These are phyloP conservation scores for Camelina neglecta DNA, from an alignment of 345 rosid genomes.

Conservation along the genomic window DNA sequence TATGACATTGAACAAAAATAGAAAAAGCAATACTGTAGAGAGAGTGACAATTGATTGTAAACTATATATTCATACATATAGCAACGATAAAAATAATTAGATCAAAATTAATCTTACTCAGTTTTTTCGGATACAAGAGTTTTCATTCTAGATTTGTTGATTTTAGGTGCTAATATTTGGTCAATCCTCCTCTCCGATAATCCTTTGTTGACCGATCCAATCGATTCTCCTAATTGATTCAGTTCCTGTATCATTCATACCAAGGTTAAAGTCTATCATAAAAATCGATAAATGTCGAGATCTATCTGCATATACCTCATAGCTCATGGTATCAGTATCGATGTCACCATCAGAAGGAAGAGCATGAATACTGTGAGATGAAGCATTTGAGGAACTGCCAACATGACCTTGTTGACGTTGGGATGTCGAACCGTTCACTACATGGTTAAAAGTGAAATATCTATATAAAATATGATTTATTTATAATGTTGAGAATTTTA, in stretches of 20 bases:
- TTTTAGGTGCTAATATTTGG: constrained; percentile 9
- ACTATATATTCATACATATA: not conserved
- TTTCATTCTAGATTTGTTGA: not conserved
- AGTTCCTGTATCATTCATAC: constrained; percentile 20
- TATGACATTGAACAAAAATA: not conserved
- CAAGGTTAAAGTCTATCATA: not conserved
- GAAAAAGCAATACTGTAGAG: not conserved
- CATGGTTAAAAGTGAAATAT: not conserved
- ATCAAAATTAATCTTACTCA: constrained; percentile 5
- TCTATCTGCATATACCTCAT: constrained; percentile 24
- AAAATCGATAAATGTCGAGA: not conserved
- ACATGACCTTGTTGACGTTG: constrained; percentile 5
- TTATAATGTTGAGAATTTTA: not conserved
- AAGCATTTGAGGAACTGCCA: not conserved
- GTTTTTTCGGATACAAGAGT: not conserved
- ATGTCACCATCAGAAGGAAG: constrained; percentile 25
- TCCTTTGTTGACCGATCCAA: constrained; percentile 33
- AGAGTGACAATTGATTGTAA: not conserved
- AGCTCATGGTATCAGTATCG: constrained; percentile 33
- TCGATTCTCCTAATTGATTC: constrained; percentile 31
- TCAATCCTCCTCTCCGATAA: constrained; percentile 19
- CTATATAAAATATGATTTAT: not conserved
- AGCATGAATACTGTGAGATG: constrained; percentile 3
- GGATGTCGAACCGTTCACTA: constrained; percentile 12
- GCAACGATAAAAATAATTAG: not conserved